phyloP scores from a whole-genome alignment of 1,139 yeast genomes.

The Candida sp. region DNA sequence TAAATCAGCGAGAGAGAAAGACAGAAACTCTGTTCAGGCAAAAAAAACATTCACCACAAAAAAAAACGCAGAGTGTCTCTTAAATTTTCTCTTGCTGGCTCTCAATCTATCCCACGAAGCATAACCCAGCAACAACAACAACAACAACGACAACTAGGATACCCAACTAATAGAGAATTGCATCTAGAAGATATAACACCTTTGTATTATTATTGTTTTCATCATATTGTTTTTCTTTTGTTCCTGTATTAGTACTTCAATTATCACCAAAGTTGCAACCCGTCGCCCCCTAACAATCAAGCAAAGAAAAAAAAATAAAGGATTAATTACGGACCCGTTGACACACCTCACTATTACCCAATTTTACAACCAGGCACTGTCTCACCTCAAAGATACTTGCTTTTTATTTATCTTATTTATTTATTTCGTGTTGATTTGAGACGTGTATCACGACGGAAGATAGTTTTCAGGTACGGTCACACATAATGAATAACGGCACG shows the following conservation, averaged over 20 bases:
- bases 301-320: background rate
- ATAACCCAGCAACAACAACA: background rate
- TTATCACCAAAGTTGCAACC: constrained; percentile 1
- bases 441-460: background rate
- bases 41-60: background rate
- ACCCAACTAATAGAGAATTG: background rate
- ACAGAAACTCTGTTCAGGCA: background rate
- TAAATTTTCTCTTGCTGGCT: background rate
- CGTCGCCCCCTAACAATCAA: background rate
- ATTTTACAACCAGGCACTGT: constrained; percentile 1
- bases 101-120: background rate
- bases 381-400: background rate
- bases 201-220: background rate
- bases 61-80: background rate
- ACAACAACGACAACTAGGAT: background rate
- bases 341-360: background rate
- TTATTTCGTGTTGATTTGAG: background rate
- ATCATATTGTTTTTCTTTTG: too few relatives aligned
- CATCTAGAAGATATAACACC: background rate
- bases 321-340: background rate
- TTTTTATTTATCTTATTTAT: background rate
- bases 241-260: background rate
- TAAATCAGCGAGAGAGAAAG: background rate
- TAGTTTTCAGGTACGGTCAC: background rate
- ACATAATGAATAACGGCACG: background rate